These are phyloP conservation scores for Phialophora macrospora DNA, from an alignment of 2,329 filamentous ascomycete genomes.

Conservation along the genomic window DNA sequence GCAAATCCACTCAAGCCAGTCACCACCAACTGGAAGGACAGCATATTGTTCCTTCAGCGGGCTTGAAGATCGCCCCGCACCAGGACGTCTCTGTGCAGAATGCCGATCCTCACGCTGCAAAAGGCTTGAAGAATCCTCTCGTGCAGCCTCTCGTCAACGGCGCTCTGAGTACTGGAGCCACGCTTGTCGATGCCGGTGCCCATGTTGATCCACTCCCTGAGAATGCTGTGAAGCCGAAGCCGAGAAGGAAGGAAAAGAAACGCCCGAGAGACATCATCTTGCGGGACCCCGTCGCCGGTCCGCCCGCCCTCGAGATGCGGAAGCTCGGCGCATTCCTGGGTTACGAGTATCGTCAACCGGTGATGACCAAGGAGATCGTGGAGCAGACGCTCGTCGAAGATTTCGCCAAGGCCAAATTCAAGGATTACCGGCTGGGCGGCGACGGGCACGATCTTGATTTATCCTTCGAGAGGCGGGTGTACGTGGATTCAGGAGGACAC, in stretches of 20 bases:
- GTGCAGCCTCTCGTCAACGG: constrained; percentile 12
- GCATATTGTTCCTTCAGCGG: constrained; percentile 37
- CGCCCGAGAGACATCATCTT: constrained; percentile 83
- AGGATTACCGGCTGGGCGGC: constrained; percentile 7
- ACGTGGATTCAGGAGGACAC: constrained; percentile 18
- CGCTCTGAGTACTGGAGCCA: constrained; percentile 10
- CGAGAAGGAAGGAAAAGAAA: constrained; percentile 67
- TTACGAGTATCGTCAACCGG: constrained; percentile 73
- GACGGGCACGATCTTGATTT: constrained; percentile 24
- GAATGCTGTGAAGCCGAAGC: constrained; percentile 38
- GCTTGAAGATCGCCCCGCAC: constrained; percentile 23
- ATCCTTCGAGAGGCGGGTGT: constrained; percentile 21
- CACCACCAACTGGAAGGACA: constrained; percentile 39
- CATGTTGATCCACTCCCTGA: constrained; percentile 24
- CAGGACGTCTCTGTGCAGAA: background rate
- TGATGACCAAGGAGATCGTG: constrained; percentile 26
- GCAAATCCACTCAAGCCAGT: constrained; percentile 24
- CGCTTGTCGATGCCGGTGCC: constrained; percentile 12
- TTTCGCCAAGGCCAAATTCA: constrained; percentile 12
- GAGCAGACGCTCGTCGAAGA: constrained; percentile 28
- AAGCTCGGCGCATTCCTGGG: constrained; percentile 85
- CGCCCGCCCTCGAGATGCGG: constrained; percentile 74
- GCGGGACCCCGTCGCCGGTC: constrained; percentile 70
- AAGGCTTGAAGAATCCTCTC: constrained; percentile 26
- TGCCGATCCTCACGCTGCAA: background rate